Evolutionary conservation across 2,329 filamentous ascomycete species (phyloP).

Genomic region (Sporothrix pseudoabietina): DNA sequence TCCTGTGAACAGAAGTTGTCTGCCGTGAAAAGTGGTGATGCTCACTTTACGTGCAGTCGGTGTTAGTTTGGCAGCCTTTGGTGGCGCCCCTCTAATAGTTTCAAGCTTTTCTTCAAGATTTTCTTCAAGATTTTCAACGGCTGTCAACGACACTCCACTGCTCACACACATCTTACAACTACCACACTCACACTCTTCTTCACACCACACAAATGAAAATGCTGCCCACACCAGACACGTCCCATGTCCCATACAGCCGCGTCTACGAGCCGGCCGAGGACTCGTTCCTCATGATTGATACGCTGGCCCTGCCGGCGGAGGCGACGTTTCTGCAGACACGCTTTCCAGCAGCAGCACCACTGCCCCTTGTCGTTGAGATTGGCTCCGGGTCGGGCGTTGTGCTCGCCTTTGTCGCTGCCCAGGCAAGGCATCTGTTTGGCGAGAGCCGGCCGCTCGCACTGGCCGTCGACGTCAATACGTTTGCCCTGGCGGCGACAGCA

Average conservation of each 20-base stretch:
- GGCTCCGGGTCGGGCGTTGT: conserved; percentile 93
- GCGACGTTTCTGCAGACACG: conserved; percentile 65
- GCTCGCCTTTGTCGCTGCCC: conserved; percentile 81
- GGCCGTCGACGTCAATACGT: conserved; percentile 80
- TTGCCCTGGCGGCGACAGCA: conserved; percentile 76
- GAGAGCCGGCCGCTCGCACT: conserved; percentile 63
- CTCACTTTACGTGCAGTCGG: not conserved
- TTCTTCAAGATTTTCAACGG: conserved; percentile 2
- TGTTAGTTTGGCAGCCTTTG: not conserved
- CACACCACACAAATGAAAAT: conserved; percentile 51
- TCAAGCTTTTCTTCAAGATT: too few relatives aligned
- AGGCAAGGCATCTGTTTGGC: conserved; percentile 72
- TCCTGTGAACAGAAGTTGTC: not conserved
- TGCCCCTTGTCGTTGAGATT: conserved; percentile 76
- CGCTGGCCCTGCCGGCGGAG: conserved; percentile 73
- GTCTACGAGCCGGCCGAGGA: conserved; percentile 97
- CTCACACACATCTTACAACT: not conserved
- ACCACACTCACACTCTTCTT: not conserved
- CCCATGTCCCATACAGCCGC: conserved; percentile 82
- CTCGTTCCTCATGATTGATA: conserved; percentile 91
- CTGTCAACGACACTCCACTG: not conserved
- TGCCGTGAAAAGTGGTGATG: conserved; percentile 4
- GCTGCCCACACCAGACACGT: conserved; percentile 92
- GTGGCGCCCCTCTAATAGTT: not conserved
- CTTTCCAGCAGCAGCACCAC: conserved; percentile 51